Conservation (phyloP, 352 stramenopile genomes). For the Globisporangium megalacanthum region DNA sequence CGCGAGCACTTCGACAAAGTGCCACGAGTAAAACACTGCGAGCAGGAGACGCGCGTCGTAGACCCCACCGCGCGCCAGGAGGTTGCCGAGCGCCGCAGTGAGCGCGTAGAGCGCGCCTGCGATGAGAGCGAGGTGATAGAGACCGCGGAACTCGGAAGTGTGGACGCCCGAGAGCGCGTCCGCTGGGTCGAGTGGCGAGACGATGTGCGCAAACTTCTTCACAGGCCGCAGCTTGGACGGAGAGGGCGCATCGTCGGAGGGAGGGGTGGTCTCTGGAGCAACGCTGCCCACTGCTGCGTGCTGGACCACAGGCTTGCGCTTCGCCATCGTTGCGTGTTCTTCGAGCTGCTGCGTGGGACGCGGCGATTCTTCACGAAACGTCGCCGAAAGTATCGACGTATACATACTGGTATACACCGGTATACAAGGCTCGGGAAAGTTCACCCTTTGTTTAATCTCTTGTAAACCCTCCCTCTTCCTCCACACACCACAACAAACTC, state of each 20-base stretch:
- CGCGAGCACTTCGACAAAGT: constrained; percentile 62
- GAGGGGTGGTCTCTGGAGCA: neutral
- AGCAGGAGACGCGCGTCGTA: constrained; percentile 49
- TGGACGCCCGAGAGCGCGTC: constrained; percentile 63
- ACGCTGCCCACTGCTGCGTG: neutral
- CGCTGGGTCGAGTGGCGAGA: constrained; percentile 64
- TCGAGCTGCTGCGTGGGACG: no score
- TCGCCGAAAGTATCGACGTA: neutral
- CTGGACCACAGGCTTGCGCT: constrained; percentile 6
- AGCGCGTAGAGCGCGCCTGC: constrained; percentile 56
- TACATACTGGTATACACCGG: neutral
- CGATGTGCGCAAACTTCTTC: constrained; percentile 55
- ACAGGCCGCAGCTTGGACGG: constrained; percentile 18
- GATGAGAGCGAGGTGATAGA: constrained; percentile 77
- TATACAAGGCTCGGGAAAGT: no score
- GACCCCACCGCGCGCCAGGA: constrained; percentile 40
- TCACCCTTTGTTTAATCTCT: no score
- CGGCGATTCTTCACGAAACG: neutral
- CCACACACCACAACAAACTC: no score
- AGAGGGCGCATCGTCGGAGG: neutral
- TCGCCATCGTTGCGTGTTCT: constrained; percentile 4
- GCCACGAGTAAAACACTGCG: constrained; percentile 67
- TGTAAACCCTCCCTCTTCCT: no score
- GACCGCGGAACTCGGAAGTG: constrained; percentile 67
- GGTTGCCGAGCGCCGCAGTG: constrained; percentile 48